Percentiles rank a stretch among this genome's conserved stretches.
phyloP scores from a whole-genome alignment of 257 asterid genomes.

The Dorcoceras hygrometricum region DNA sequence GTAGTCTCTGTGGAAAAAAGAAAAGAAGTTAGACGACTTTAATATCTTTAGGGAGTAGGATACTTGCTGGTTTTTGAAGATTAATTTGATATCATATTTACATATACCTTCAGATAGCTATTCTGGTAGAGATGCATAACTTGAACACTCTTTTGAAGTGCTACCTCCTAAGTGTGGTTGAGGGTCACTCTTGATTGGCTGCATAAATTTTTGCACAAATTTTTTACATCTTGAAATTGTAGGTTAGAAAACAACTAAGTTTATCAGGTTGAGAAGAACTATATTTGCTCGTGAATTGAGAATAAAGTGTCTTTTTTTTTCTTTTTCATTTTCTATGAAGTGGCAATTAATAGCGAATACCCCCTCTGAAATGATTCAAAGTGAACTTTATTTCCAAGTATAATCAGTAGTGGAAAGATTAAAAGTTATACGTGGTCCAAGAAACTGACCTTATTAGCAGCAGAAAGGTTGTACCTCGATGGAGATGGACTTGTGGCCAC shows the following conservation, averaged over 20 bases:
- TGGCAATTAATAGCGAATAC: not conserved
- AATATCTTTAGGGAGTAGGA: not conserved
- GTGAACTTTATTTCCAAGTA: not conserved
- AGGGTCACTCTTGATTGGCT: slow-evolving; percentile 42
- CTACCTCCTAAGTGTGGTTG: slow-evolving; percentile 23
- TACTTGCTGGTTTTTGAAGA: not conserved
- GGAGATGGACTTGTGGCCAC: slow-evolving; percentile 31
- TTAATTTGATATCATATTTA: slow-evolving; percentile 15
- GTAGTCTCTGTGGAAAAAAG: slow-evolving; percentile 21
- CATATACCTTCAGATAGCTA: slow-evolving; percentile 23
- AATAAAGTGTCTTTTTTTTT: too few species aligned
- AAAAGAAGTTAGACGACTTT: not conserved
- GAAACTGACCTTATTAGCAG: slow-evolving; percentile 30
- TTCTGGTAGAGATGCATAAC: slow-evolving; percentile 37
- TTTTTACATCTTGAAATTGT: not conserved
- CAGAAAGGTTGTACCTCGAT: slow-evolving; percentile 34
- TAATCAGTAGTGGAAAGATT: not conserved
- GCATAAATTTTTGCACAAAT: slow-evolving; percentile 6
- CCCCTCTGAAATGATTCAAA: not conserved
- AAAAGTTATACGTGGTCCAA: not conserved
- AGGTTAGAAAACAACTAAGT: not conserved
- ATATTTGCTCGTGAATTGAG: too few species aligned
- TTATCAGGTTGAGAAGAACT: not conserved
- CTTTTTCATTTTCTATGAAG: not conserved
- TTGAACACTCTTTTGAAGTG: slow-evolving; percentile 6